Conservation (phyloP, 2,329 filamentous ascomycete genomes). For the Dothideomycetidae sp. region DNA sequence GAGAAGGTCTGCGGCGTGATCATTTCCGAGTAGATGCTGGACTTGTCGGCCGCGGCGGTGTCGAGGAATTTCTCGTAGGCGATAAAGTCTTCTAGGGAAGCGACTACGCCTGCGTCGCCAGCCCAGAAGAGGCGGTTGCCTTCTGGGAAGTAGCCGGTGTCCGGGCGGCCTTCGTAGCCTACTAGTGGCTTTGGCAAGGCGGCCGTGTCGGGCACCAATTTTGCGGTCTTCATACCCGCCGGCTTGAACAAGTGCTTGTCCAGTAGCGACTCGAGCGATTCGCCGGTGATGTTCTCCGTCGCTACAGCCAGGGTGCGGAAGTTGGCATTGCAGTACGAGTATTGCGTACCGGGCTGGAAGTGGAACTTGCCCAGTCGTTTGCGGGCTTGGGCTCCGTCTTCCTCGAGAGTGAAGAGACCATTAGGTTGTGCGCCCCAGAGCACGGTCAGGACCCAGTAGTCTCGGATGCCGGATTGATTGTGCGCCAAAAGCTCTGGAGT, state of each 20-base stretch:
- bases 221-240: constrained; percentile 30
- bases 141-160: constrained; percentile 24
- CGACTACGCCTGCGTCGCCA: constrained; percentile 32
- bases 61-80: constrained; percentile 32
- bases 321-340: constrained; percentile 32
- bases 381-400: constrained; percentile 19
- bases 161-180: constrained; percentile 31
- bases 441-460: constrained; percentile 32
- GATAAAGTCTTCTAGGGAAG: constrained; percentile 33
- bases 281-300: constrained; percentile 26
- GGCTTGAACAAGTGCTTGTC: constrained; percentile 27
- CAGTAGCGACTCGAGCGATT: constrained; percentile 25
- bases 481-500: constrained; percentile 26
- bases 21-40: constrained; percentile 24
- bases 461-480: constrained; percentile 32
- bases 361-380: constrained; percentile 25
- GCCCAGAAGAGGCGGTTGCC: constrained; percentile 33
- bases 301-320: constrained; percentile 27
- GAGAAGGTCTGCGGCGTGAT: constrained; percentile 19
- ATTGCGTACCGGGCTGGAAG: constrained; percentile 30
- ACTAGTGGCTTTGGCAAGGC: constrained; percentile 27
- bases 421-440: constrained; percentile 31
- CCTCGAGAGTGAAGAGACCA: constrained; percentile 25
- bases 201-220: constrained; percentile 25
- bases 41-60: constrained; percentile 17